These are phyloP conservation scores for Lachnellula willkommii DNA, from an alignment of 2,329 filamentous ascomycete species.

Conservation along the genomic window DNA sequence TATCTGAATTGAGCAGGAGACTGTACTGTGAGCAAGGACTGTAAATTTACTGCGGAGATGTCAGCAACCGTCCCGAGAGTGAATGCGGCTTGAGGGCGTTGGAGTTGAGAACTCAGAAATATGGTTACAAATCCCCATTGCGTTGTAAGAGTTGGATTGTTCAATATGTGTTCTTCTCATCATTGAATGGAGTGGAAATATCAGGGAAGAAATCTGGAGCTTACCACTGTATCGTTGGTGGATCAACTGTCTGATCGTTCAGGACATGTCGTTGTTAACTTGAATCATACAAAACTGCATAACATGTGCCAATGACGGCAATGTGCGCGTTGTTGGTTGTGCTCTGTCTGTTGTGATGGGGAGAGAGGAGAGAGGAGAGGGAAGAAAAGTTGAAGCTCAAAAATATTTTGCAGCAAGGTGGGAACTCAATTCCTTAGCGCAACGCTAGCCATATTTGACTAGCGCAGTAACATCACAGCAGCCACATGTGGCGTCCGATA, in stretches of 20 bases:
- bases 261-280: too few relatives aligned
- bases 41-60: not conserved
- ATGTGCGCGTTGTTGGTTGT: not conserved
- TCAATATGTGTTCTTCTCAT: constrained; percentile 36
- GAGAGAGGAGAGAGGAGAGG: constrained; percentile 51
- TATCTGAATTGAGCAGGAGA: not conserved
- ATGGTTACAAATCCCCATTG: constrained; percentile 33
- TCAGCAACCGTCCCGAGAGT: not conserved
- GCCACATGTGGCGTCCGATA: constrained; percentile 2
- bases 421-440: not conserved
- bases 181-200: constrained; percentile 27
- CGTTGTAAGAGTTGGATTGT: constrained; percentile 41
- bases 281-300: too few relatives aligned
- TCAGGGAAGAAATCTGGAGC: constrained; percentile 3
- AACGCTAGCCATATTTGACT: not conserved
- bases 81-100: not conserved
- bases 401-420: not conserved
- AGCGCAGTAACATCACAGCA: not conserved
- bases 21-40: not conserved
- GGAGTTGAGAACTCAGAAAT: constrained; percentile 30
- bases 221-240: constrained; percentile 11
- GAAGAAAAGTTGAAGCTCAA: constrained; percentile 20
- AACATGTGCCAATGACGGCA: not conserved
- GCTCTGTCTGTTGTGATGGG: constrained; percentile 50
- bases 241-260: too few relatives aligned